Evolutionary conservation across 352 stramenopile species (phyloP).

Genomic region (Phytophthora sojae): DNA sequence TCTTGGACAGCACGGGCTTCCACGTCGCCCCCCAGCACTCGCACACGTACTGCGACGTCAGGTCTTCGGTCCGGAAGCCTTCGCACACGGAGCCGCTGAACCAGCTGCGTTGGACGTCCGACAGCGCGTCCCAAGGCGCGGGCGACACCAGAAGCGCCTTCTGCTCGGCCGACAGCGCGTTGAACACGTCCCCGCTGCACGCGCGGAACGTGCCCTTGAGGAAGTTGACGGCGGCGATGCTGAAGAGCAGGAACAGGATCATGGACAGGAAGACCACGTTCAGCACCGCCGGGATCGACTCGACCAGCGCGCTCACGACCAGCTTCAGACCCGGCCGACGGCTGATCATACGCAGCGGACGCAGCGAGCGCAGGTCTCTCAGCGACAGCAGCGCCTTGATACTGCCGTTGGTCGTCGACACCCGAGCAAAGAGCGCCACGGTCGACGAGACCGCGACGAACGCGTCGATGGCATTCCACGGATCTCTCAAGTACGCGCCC

Average conservation of each 20-base stretch:
- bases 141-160: slow-evolving; percentile 52
- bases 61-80: slow-evolving; percentile 37
- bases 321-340: slow-evolving; percentile 82
- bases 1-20: slow-evolving; percentile 49
- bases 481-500: slow-evolving; percentile 73
- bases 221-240: slow-evolving; percentile 93
- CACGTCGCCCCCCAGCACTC: slow-evolving; percentile 59
- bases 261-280: slow-evolving; percentile 85
- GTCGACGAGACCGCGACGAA: slow-evolving; percentile 80
- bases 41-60: slow-evolving; percentile 74
- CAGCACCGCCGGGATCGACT: slow-evolving; percentile 83
- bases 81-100: slow-evolving; percentile 50
- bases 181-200: slow-evolving; percentile 70
- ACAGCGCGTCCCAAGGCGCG: slow-evolving; percentile 40
- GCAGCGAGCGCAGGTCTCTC: slow-evolving; percentile 79
- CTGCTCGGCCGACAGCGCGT: slow-evolving; percentile 41
- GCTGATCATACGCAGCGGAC: slow-evolving; percentile 91
- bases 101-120: slow-evolving; percentile 41
- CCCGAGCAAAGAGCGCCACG: slow-evolving; percentile 36
- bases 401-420: slow-evolving; percentile 16
- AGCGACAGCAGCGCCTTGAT: slow-evolving; percentile 80
- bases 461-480: slow-evolving; percentile 91
- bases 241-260: slow-evolving; percentile 95
- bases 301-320: slow-evolving; percentile 90
- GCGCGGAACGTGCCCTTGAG: slow-evolving; percentile 89